Evolutionary conservation across 768 basidiomycete genomes (phyloP).

Genomic region (Guyanaporus albipodus): DNA sequence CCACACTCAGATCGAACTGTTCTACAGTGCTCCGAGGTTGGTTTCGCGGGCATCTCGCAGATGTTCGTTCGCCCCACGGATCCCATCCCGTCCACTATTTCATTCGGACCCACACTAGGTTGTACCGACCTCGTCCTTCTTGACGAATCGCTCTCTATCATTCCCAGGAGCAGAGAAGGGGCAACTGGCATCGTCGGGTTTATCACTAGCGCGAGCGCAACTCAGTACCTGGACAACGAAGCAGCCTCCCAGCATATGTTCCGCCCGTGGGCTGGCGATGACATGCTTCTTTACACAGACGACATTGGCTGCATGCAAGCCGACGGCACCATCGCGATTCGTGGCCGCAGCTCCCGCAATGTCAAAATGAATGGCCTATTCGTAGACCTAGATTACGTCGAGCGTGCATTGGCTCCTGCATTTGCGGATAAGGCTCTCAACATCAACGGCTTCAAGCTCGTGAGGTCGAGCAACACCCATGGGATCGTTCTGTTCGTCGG

Average conservation of each 20-base stretch:
- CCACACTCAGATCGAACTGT: neutral
- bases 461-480: conserved; percentile 9
- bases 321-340: conserved; percentile 12
- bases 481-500: conserved; percentile 4
- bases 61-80: conserved; percentile 13
- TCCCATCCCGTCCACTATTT: conserved; percentile 9
- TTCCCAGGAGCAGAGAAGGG: conserved; percentile 3
- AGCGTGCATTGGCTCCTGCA: conserved; percentile 15
- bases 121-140: conserved; percentile 13
- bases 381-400: conserved; percentile 16
- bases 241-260: conserved; percentile 14
- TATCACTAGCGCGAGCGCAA: conserved; percentile 11
- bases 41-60: conserved; percentile 15
- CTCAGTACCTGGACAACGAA: conserved; percentile 10
- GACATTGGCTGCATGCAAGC: conserved; percentile 17
- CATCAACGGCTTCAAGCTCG: conserved; percentile 9
- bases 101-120: conserved; percentile 9
- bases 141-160: conserved; percentile 12
- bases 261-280: conserved; percentile 12
- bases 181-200: conserved; percentile 9
- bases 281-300: conserved; percentile 12
- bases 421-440: conserved; percentile 6
- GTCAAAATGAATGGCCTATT: conserved; percentile 15
- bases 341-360: conserved; percentile 14
- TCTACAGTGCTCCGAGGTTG: conserved; percentile 14